Conservation (phyloP, 495 filamentous ascomycete genomes). For the Lepraria neglecta region DNA sequence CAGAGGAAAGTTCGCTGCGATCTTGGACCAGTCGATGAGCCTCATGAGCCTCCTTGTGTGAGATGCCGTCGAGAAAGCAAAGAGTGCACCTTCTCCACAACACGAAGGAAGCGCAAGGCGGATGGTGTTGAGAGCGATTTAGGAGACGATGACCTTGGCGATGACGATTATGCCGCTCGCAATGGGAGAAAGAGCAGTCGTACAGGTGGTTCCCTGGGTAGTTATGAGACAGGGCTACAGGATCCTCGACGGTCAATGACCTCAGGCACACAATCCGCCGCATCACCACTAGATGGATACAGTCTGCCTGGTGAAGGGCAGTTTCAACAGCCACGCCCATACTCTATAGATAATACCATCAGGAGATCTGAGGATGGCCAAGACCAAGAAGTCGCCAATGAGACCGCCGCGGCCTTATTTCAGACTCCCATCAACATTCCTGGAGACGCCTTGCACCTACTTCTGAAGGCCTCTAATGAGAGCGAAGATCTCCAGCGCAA, state of each 20-base stretch:
- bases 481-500: conserved; percentile 39
- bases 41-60: conserved; percentile 87
- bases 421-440: conserved; percentile 53
- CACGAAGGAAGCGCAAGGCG: conserved; percentile 80
- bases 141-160: conserved; percentile 19
- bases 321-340: neutral
- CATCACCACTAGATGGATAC: conserved; percentile 21
- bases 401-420: conserved; percentile 49
- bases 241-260: neutral
- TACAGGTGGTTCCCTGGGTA: conserved; percentile 9
- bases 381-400: conserved; percentile 44
- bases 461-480: conserved; percentile 53
- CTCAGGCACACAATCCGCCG: conserved; percentile 12
- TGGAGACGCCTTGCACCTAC: conserved; percentile 52
- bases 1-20: conserved; percentile 30
- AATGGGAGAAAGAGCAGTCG: conserved; percentile 36
- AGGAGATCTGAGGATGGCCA: conserved; percentile 16
- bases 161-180: conserved; percentile 43
- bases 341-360: neutral
- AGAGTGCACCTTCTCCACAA: conserved; percentile 96
- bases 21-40: conserved; percentile 65
- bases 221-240: neutral
- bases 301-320: conserved; percentile 6
- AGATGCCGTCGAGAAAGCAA: conserved; percentile 89
- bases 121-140: conserved; percentile 50